A percentile compares a stretch with the other conserved stretches of the same genome.
These are phyloP conservation scores for Penicillium griseofulvum DNA, from an alignment of 2,329 filamentous ascomycete genomes.

Conservation along the genomic window DNA sequence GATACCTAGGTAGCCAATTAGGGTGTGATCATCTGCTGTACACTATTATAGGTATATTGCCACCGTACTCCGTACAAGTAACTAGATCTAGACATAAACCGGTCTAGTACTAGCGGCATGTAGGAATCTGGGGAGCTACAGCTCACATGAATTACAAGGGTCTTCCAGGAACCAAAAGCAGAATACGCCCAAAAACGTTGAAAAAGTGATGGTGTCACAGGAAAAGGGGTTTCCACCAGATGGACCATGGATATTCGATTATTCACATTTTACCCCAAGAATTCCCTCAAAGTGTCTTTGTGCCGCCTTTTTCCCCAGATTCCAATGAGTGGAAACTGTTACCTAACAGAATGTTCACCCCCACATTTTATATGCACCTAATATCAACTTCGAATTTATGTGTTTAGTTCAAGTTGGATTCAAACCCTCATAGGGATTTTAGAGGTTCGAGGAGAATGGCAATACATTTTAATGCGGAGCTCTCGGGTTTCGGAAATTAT, in stretches of 20 bases:
- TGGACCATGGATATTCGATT: neutral
- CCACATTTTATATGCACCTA: conserved; percentile 25
- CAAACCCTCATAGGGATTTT: too few species aligned
- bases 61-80: neutral
- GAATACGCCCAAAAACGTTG: too few species aligned
- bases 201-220: too few species aligned
- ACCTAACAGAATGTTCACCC: conserved; percentile 28
- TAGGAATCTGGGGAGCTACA: too few species aligned
- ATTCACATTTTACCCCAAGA: neutral
- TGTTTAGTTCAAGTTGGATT: too few species aligned
- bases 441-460: too few species aligned
- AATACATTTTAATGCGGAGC: neutral
- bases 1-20: too few species aligned
- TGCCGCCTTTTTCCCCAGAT: conserved; percentile 8
- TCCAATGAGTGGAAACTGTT: conserved; percentile 29
- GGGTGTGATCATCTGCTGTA: neutral
- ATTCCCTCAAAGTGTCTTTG: neutral
- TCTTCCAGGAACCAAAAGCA: too few species aligned
- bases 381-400: neutral
- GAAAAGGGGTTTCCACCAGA: neutral
- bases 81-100: neutral
- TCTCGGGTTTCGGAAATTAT: neutral
- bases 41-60: neutral
- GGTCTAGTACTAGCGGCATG: too few species aligned
- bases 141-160: too few species aligned